A percentile compares a stretch with the other conserved stretches of the same genome.
Conservation (phyloP, 768 basidiomycete genomes). For the Amanita subjunquillea region DNA sequence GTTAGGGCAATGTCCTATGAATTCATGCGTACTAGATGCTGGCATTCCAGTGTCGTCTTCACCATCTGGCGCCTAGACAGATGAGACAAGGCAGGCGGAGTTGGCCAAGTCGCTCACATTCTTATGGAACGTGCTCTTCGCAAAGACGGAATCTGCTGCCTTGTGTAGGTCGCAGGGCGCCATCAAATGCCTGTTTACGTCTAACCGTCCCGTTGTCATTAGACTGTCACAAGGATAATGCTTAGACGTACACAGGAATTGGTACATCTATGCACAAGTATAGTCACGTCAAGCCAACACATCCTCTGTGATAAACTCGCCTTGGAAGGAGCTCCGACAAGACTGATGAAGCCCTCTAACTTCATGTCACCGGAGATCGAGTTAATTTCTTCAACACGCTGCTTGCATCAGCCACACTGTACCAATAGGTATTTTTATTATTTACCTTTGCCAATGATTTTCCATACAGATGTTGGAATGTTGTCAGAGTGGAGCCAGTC, state of each 20-base stretch:
- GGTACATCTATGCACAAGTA: conserved; percentile 48
- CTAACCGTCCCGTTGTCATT: conserved; percentile 24
- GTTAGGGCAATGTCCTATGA: background rate
- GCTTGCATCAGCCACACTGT: conserved; percentile 1
- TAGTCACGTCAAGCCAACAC: background rate
- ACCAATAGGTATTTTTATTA: conserved; percentile 1
- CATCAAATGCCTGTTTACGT: conserved; percentile 72
- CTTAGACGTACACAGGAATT: conserved; percentile 66
- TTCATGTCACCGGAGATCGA: conserved; percentile 36
- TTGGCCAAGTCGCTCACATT: conserved; percentile 34
- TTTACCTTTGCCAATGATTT: conserved; percentile 59
- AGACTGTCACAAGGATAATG: conserved; percentile 4
- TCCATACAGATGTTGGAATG: conserved; percentile 72
- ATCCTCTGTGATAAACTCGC: conserved; percentile 22
- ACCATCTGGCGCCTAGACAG: conserved; percentile 60
- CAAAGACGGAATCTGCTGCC: conserved; percentile 55
- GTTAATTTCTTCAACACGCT: conserved; percentile 66
- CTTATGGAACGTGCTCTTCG: conserved; percentile 62
- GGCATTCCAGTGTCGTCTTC: conserved; percentile 38
- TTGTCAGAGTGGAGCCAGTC: conserved; percentile 53
- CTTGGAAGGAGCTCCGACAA: conserved; percentile 66
- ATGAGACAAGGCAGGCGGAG: background rate
- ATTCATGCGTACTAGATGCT: conserved; percentile 25
- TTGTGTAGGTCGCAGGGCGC: conserved; percentile 57
- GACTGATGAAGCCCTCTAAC: conserved; percentile 78